These are phyloP conservation scores for Bipolaris zeicola DNA, from an alignment of 2,329 filamentous ascomycete species.

Conservation along the genomic window DNA sequence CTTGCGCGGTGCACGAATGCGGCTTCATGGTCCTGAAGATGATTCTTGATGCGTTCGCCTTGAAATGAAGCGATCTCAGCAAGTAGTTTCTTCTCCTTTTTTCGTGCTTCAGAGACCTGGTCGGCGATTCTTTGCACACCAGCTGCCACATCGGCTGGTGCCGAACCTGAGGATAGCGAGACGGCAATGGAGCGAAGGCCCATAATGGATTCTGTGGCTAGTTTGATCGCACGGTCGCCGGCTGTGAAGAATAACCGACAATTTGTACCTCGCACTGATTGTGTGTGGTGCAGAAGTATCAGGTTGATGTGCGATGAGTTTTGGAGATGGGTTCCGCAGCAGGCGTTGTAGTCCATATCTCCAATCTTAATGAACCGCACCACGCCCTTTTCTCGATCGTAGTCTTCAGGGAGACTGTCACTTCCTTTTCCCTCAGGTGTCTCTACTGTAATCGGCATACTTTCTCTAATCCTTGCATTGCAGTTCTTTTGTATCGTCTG, in stretches of 20 bases:
- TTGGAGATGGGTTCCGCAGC: constrained; percentile 44
- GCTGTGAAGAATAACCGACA: constrained; percentile 40
- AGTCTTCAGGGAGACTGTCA: constrained; percentile 38
- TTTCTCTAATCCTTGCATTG: constrained; percentile 36
- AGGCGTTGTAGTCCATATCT: constrained; percentile 42
- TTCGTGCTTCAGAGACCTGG: constrained; percentile 29
- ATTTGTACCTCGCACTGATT: constrained; percentile 39
- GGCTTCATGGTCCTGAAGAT: constrained; percentile 17
- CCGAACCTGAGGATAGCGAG: constrained; percentile 30
- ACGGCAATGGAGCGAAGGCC: constrained; percentile 34
- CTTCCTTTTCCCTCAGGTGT: constrained; percentile 35
- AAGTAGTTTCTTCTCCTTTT: constrained; percentile 37
- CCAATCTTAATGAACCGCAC: constrained; percentile 43
- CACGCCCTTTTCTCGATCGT: constrained; percentile 40
- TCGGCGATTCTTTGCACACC: constrained; percentile 34
- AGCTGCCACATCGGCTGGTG: constrained; percentile 31
- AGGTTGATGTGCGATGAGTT: constrained; percentile 40
- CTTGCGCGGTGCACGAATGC: constrained; percentile 35
- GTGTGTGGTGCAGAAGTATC: constrained; percentile 40
- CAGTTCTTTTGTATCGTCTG: constrained; percentile 34
- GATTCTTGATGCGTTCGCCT: constrained; percentile 28
- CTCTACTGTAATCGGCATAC: constrained; percentile 38
- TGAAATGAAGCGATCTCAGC: constrained; percentile 37
- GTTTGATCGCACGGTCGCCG: constrained; percentile 38
- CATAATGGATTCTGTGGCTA: constrained; percentile 35